phyloP scores from a whole-genome alignment of 495 filamentous ascomycete species.

The Tirmania nivea region DNA sequence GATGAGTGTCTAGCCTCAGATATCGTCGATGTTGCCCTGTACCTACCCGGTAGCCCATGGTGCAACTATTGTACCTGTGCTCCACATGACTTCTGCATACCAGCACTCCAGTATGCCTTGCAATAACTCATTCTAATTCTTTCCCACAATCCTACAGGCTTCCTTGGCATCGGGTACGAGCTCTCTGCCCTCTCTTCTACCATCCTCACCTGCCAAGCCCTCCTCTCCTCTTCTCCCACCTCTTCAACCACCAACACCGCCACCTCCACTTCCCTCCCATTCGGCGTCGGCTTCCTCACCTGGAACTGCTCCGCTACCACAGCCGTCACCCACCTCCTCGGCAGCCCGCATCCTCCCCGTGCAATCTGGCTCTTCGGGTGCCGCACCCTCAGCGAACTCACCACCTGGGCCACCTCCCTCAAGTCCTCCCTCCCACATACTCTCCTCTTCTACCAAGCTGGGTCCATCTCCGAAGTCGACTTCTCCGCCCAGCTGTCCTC shows the following conservation, averaged over 20 bases:
- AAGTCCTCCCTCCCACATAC: slow-evolving; percentile 7
- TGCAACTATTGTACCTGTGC: background rate
- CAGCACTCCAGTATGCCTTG: background rate
- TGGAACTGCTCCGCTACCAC: slow-evolving; percentile 30
- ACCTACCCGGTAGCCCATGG: background rate
- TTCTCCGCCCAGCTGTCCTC: slow-evolving; percentile 15
- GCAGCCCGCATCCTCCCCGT: slow-evolving; percentile 29
- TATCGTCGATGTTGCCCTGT: background rate
- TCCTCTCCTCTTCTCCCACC: background rate
- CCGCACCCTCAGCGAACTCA: background rate
- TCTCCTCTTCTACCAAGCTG: slow-evolving; percentile 47
- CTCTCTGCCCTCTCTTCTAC: slow-evolving; percentile 10
- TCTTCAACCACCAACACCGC: slow-evolving; percentile 4
- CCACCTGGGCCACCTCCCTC: background rate
- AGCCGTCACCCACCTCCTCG: slow-evolving; percentile 24
- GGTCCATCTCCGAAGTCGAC: slow-evolving; percentile 35
- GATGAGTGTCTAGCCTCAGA: no score
- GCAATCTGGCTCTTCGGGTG: slow-evolving; percentile 38
- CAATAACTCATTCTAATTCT: background rate
- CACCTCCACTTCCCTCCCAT: slow-evolving; percentile 23
- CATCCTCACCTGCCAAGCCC: slow-evolving; percentile 11
- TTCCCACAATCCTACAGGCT: slow-evolving; percentile 16
- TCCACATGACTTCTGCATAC: background rate
- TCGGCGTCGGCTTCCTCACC: slow-evolving; percentile 33
- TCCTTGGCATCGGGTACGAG: slow-evolving; percentile 22